Evolutionary conservation across 805 yeast species (phyloP).

Genomic region (Wickerhamiella vanderwaltii): DNA sequence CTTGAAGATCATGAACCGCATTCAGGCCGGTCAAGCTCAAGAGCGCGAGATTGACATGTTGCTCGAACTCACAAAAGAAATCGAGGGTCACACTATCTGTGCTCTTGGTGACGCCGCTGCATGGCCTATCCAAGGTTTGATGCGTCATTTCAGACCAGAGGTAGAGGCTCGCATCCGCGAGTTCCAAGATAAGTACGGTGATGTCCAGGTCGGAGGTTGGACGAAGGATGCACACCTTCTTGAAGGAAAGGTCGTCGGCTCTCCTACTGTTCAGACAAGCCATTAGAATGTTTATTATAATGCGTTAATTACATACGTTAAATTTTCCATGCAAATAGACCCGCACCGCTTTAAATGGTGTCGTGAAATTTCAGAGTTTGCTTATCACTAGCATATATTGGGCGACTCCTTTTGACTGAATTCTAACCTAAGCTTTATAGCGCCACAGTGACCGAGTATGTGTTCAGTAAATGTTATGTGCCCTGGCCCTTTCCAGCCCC

Average conservation of each 20-base stretch:
- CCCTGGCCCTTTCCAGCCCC: no score
- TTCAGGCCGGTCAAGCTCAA: slow-evolving; percentile 65
- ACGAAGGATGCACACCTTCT: slow-evolving; percentile 42
- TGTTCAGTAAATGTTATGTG: no score
- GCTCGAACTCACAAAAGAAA: slow-evolving; percentile 70
- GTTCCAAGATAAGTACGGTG: slow-evolving; percentile 39
- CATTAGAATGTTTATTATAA: no score
- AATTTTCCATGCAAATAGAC: no score
- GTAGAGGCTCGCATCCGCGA: slow-evolving; percentile 64
- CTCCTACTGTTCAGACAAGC: slow-evolving; percentile 17
- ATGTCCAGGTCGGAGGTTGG: slow-evolving; percentile 70
- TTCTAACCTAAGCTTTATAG: no score
- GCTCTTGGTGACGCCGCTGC: slow-evolving; percentile 90
- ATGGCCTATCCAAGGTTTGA: slow-evolving; percentile 86
- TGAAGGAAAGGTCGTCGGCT: slow-evolving; percentile 52
- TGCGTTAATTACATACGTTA: no score
- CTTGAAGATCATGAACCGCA: slow-evolving; percentile 71
- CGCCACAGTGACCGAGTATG: no score
- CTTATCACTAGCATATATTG: no score
- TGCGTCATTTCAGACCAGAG: slow-evolving; percentile 72
- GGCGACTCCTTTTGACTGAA: no score
- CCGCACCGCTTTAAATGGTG: no score
- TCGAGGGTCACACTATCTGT: slow-evolving; percentile 86
- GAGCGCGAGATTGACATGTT: slow-evolving; percentile 76
- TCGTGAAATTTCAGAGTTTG: no score